phyloP scores from a whole-genome alignment of 2,329 filamentous ascomycete genomes.

The Aaosphaeria arxii region DNA sequence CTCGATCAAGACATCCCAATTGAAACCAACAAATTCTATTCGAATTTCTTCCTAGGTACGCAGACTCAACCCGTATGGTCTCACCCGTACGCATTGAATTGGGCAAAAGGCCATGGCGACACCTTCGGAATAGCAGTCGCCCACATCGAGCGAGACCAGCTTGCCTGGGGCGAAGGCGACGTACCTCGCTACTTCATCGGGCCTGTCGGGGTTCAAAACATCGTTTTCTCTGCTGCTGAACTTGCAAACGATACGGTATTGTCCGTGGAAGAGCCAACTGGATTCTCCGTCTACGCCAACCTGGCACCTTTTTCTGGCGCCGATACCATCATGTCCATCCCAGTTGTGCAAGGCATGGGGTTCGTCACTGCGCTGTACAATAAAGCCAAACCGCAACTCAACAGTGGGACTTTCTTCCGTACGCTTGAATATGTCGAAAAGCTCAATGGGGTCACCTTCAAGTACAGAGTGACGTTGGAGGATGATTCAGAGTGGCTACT shows the following conservation, averaged over 20 bases:
- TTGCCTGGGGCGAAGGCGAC: conserved; percentile 45
- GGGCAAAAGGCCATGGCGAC: conserved; percentile 50
- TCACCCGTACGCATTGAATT: conserved; percentile 56
- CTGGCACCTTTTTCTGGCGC: conserved; percentile 56
- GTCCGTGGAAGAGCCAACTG: conserved; percentile 50
- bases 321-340: conserved; percentile 66
- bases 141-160: conserved; percentile 68
- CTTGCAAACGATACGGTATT: conserved; percentile 61
- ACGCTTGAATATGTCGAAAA: conserved; percentile 48
- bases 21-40: conserved; percentile 69
- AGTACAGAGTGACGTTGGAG: conserved; percentile 70
- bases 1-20: conserved; percentile 47
- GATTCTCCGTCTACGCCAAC: conserved; percentile 65
- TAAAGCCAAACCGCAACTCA: conserved; percentile 66
- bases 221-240: conserved; percentile 78
- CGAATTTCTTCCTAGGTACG: conserved; percentile 75
- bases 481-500: conserved; percentile 74
- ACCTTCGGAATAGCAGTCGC: conserved; percentile 79
- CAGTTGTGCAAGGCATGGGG: conserved; percentile 84
- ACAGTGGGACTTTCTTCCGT: conserved; percentile 73
- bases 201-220: conserved; percentile 77
- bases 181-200: conserved; percentile 71
- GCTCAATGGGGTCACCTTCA: conserved; percentile 58
- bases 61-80: conserved; percentile 70
- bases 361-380: conserved; percentile 79